phyloP scores from a whole-genome alignment of 108 stramenopile genomes.

The Schizochytrium sp. region DNA sequence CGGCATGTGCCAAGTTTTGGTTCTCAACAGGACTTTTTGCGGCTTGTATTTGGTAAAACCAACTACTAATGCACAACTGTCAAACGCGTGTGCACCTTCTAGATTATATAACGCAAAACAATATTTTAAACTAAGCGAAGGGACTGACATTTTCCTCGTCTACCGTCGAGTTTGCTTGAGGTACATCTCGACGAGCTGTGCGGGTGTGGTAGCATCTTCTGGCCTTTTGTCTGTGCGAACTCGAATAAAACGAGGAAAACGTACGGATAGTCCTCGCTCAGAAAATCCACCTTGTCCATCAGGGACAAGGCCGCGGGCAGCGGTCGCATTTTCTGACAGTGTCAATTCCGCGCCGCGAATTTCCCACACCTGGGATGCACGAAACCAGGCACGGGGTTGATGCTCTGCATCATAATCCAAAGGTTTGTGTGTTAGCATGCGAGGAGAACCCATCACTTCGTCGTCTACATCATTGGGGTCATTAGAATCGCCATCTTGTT shows the following conservation, averaged over 20 bases:
- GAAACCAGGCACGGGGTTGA: slow-evolving; percentile 84
- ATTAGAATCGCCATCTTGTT: slow-evolving; percentile 60
- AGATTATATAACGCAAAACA: no score
- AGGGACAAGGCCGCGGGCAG: slow-evolving; percentile 86
- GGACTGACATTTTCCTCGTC: no score
- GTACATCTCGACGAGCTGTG: slow-evolving; percentile 95
- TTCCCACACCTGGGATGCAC: slow-evolving; percentile 96
- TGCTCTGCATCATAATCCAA: slow-evolving; percentile 83
- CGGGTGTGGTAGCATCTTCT: slow-evolving; percentile 92
- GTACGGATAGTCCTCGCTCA: slow-evolving; percentile 86
- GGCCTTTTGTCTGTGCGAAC: slow-evolving; percentile 95
- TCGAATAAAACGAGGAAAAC: slow-evolving; percentile 97
- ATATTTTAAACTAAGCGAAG: no score
- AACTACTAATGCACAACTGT: no score
- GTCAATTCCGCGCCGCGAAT: slow-evolving; percentile 96
- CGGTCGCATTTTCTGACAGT: slow-evolving; percentile 86
- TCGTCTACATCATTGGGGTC: slow-evolving; percentile 63
- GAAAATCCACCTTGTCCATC: neutral
- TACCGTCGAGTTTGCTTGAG: slow-evolving; percentile 78
- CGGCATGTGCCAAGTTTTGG: no score
- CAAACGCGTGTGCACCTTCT: no score
- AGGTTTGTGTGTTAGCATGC: slow-evolving; percentile 82
- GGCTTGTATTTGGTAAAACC: no score
- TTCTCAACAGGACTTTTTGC: no score
- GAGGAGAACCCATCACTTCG: slow-evolving; percentile 58